Conservation (phyloP, 1,284 basidiomycete genomes). For the Hypsizygus ulmarius region DNA sequence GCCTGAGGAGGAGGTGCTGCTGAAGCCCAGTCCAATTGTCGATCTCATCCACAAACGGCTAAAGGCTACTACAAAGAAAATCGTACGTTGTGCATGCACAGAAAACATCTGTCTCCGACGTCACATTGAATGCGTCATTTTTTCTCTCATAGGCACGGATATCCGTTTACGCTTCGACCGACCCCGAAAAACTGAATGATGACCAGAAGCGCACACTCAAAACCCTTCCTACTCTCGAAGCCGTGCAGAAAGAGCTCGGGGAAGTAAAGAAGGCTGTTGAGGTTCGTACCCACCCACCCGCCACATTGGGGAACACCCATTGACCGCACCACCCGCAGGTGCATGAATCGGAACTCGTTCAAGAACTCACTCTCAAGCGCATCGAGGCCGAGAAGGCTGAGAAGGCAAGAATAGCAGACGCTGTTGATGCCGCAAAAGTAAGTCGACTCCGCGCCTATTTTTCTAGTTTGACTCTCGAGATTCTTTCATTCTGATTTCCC, state of each 20-base stretch:
- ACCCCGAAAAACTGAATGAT: constrained; percentile 74
- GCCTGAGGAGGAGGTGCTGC: constrained; percentile 39
- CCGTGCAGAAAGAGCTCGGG: constrained; percentile 72
- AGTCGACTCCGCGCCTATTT: constrained; percentile 16
- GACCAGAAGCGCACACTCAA: constrained; percentile 76
- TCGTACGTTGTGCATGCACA: constrained; percentile 50
- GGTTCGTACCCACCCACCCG: constrained; percentile 38
- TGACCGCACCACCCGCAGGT: constrained; percentile 35
- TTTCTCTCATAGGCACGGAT: constrained; percentile 60
- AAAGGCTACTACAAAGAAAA: constrained; percentile 78
- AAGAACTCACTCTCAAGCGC: constrained; percentile 52
- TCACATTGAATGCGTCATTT: too few species aligned
- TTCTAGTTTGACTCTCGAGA: background rate
- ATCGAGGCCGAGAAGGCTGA: constrained; percentile 54
- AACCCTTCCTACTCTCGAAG: constrained; percentile 72
- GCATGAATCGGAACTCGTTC: constrained; percentile 62
- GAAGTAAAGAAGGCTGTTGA: constrained; percentile 81
- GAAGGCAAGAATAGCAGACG: constrained; percentile 49
- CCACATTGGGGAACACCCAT: constrained; percentile 2
- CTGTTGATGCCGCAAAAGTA: constrained; percentile 62
- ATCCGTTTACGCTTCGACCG: constrained; percentile 62
- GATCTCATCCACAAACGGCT: constrained; percentile 78
- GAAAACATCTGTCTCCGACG: constrained; percentile 8
- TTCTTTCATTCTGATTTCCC: background rate
- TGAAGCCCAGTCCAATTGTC: constrained; percentile 65